phyloP scores from a whole-genome alignment of 1,139 yeast species.

The Wickerhamomyces sp. region DNA sequence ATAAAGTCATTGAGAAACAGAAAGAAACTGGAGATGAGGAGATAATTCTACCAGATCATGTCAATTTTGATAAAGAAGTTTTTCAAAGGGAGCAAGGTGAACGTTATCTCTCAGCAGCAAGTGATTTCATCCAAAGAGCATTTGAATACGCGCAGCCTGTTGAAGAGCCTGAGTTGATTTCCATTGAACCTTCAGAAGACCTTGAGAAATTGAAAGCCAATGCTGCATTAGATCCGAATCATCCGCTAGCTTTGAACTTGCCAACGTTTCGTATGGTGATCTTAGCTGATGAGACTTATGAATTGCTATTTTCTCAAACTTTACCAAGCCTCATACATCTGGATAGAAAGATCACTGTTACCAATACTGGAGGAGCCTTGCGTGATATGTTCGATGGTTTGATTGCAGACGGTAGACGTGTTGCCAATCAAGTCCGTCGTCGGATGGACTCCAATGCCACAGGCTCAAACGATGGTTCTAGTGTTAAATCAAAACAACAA shows the following conservation, averaged over 20 bases:
- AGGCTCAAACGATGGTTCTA: slow-evolving; percentile 2
- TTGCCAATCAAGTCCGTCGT: slow-evolving; percentile 81
- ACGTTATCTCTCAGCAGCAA: slow-evolving; percentile 81
- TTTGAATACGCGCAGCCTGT: slow-evolving; percentile 87
- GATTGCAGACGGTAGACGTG: slow-evolving; percentile 86
- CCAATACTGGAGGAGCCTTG: slow-evolving; percentile 55
- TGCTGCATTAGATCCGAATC: slow-evolving; percentile 75
- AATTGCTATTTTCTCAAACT: slow-evolving; percentile 70
- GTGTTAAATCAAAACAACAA: slow-evolving; percentile 9
- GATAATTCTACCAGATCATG: slow-evolving; percentile 53
- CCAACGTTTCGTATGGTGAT: slow-evolving; percentile 95
- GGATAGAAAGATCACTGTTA: slow-evolving; percentile 47
- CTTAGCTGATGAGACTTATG: slow-evolving; percentile 90
- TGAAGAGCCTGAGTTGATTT: slow-evolving; percentile 40
- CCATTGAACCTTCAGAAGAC: slow-evolving; percentile 26
- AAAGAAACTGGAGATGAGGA: slow-evolving; percentile 28
- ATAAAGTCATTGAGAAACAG: slow-evolving; percentile 39
- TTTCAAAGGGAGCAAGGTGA: slow-evolving; percentile 71
- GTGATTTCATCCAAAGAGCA: slow-evolving; percentile 80
- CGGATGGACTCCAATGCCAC: slow-evolving; percentile 59
- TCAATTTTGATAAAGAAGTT: slow-evolving; percentile 56
- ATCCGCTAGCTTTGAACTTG: slow-evolving; percentile 70
- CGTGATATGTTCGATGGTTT: slow-evolving; percentile 89
- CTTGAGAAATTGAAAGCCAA: slow-evolving; percentile 46
- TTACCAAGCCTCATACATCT: slow-evolving; percentile 65